phyloP scores from a whole-genome alignment of 148 eudicot species.

The Amaranthus cruentus region DNA sequence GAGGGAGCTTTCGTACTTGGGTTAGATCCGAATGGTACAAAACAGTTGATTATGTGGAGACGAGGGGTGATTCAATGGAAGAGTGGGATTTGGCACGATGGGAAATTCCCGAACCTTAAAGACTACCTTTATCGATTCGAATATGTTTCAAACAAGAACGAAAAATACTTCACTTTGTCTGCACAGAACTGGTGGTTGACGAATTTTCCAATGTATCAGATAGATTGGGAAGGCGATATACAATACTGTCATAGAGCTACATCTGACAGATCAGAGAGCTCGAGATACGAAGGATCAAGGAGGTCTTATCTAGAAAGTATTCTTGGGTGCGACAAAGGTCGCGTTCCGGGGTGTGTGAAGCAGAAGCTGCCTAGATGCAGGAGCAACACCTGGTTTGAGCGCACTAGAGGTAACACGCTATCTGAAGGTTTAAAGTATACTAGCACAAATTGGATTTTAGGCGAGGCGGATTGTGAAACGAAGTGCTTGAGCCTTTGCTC shows the following conservation, averaged over 20 bases:
- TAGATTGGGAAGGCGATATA: constrained; percentile 2
- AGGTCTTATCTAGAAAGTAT: not conserved
- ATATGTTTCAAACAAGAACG: constrained; percentile 23
- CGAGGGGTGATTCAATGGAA: constrained; percentile 27
- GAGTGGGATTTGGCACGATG: constrained; percentile 27
- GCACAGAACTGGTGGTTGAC: not conserved
- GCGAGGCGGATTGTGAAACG: constrained; percentile 30
- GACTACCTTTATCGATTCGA: constrained; percentile 21
- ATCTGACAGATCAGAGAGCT: not conserved
- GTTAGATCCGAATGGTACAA: constrained; percentile 17
- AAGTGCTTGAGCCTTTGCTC: constrained; percentile 33
- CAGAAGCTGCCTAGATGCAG: constrained; percentile 28
- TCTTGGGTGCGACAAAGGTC: not conserved
- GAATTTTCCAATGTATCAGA: constrained; percentile 3
- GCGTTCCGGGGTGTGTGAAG: constrained; percentile 21
- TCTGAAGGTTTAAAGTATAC: constrained; percentile 16
- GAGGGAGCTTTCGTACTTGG: constrained; percentile 28
- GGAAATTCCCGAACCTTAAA: constrained; percentile 19
- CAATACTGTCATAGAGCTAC: not conserved
- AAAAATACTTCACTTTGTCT: constrained; percentile 21
- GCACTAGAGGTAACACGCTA: constrained; percentile 10
- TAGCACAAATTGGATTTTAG: constrained; percentile 10
- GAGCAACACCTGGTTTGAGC: constrained; percentile 16
- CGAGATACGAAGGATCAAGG: no score
- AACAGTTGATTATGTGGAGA: constrained; percentile 28